Evolutionary conservation across 495 filamentous ascomycete species (phyloP).

Genomic region (Neurospora sublineolata): DNA sequence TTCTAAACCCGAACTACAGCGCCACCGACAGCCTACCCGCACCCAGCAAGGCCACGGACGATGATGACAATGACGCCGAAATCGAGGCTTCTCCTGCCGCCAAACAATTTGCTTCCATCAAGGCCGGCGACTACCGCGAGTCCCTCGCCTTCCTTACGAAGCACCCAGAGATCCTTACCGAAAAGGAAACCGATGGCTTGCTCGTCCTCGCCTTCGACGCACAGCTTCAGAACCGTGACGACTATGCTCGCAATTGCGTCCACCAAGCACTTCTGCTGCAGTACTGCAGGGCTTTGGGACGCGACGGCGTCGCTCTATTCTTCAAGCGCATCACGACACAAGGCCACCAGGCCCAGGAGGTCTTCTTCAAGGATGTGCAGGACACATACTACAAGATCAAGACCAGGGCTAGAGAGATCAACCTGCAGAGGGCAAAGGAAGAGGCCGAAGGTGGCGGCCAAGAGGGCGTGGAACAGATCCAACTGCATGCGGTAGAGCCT

Average conservation of each 20-base stretch:
- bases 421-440: slow-evolving; percentile 50
- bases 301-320: slow-evolving; percentile 82
- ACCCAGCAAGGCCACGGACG: slow-evolving; percentile 19
- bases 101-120: slow-evolving; percentile 68
- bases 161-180: slow-evolving; percentile 66
- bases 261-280: slow-evolving; percentile 88
- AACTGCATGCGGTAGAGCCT: slow-evolving; percentile 91
- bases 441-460: slow-evolving; percentile 41
- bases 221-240: slow-evolving; percentile 61
- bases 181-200: slow-evolving; percentile 84
- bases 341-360: slow-evolving; percentile 79
- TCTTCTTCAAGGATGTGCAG: slow-evolving; percentile 88
- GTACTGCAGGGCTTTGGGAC: slow-evolving; percentile 82
- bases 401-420: slow-evolving; percentile 65
- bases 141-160: slow-evolving; percentile 61
- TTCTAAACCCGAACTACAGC: slow-evolving; percentile 60
- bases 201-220: slow-evolving; percentile 84
- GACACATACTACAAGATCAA: slow-evolving; percentile 75
- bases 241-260: slow-evolving; percentile 76
- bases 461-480: slow-evolving; percentile 86
- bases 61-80: slow-evolving; percentile 57
- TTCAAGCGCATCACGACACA: slow-evolving; percentile 93
- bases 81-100: slow-evolving; percentile 66
- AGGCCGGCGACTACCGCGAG: slow-evolving; percentile 58
- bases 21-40: slow-evolving; percentile 12